Evolutionary conservation across 768 basidiomycete species (phyloP), one percentile per base, ranked within the genome.

Genomic region (Psilocybe sp.): DNA sequence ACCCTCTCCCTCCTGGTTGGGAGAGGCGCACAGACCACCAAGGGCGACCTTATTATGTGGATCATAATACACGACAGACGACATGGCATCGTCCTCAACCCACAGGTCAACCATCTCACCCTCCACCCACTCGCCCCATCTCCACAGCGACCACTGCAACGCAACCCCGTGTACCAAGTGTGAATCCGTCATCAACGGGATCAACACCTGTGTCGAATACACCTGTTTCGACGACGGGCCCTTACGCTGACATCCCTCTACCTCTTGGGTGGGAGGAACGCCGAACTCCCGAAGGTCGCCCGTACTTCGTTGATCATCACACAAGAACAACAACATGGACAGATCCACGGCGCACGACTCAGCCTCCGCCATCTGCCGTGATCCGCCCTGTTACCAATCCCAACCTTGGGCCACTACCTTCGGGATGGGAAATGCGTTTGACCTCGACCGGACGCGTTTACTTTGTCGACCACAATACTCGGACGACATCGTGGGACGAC

Each of bases 381-480:
- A 57, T 73, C 13, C 63, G 80, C 19, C 75, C 73, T 47, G 69
- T 76, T 48, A 66, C 81, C 57, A 80, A 73, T 49, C 67, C 83
- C 54, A 74, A 86, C 55, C 80, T 92, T 14, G 92, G 93, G 0
- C 83, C 89, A 6, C 75, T 96, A 34, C 93, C 93, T 5, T 88
- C 85, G 40, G 93, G 92, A 52, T 96, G 92, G 92, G 93, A 96
- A 70, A 95, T 95, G 93, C 79, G 93, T 15, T 68, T 95, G 46
- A 94, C 93, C 1, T 85, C 86, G 1, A 92, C 88, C 0, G 79
- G 80, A 7, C 78, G 92, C 32, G 86, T 95, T 14, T 96, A 96
- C 69, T 96, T 93, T 58, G 92, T 95, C 12, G 93, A 95, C 64
- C 93, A 96, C 69, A 94, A 87, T 55, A 88, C 86, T 35, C 79